phyloP scores from a whole-genome alignment of 371 early-diverging fungal genomes.

The Paraphysoderma sedebokerense region DNA sequence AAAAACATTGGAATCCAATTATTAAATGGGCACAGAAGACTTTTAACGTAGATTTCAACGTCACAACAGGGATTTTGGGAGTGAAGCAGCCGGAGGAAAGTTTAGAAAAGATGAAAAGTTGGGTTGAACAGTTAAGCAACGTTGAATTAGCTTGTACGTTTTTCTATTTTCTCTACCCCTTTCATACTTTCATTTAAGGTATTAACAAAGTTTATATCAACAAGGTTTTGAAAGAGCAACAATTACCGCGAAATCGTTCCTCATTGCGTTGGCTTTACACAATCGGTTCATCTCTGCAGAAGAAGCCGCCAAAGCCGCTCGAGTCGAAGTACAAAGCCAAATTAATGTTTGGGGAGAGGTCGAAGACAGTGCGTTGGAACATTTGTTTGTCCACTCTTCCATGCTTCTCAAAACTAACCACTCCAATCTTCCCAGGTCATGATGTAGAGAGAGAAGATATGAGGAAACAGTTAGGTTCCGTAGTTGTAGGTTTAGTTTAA shows the following conservation, averaged over 20 bases:
- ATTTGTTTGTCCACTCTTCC: too few relatives aligned
- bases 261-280: slow-evolving; percentile 67
- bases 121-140: slow-evolving; percentile 37
- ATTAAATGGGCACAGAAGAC: slow-evolving; percentile 49
- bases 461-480: too few relatives aligned
- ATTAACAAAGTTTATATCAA: neutral
- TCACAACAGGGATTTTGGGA: slow-evolving; percentile 52
- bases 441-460: too few relatives aligned
- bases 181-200: neutral
- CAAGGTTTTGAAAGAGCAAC: slow-evolving; percentile 76
- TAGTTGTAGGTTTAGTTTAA: too few relatives aligned
- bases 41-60: slow-evolving; percentile 48
- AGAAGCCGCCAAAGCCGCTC: slow-evolving; percentile 58
- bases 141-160: slow-evolving; percentile 45
- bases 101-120: slow-evolving; percentile 26
- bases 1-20: slow-evolving; percentile 57
- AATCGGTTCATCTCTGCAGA: slow-evolving; percentile 54
- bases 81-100: slow-evolving; percentile 46
- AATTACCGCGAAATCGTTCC: slow-evolving; percentile 71
- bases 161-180: neutral
- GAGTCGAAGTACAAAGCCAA: slow-evolving; percentile 71
- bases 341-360: slow-evolving; percentile 86
- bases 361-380: slow-evolving; percentile 58
- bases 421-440: too few relatives aligned
- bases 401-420: too few relatives aligned